Percentiles rank a stretch among this genome's conserved stretches.
These are phyloP conservation scores for Wickerhamomyces queroliae DNA, from an alignment of 805 yeast species.

Conservation along the genomic window DNA sequence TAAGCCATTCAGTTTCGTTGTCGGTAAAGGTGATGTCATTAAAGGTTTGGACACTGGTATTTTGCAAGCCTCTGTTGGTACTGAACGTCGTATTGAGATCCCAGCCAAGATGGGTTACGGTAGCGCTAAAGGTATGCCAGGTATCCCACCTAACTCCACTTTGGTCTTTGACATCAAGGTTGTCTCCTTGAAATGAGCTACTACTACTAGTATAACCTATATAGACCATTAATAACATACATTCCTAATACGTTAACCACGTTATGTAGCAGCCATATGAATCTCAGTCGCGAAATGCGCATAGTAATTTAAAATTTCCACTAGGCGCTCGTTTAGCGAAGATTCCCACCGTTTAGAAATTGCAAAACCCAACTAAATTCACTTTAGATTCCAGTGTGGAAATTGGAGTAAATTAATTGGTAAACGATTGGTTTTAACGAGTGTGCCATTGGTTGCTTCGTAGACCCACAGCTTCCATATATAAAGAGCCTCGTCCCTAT, in stretches of 20 bases:
- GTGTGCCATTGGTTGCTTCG: too few relatives aligned
- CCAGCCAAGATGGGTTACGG: slow-evolving; percentile 98
- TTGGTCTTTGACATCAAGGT: slow-evolving; percentile 94
- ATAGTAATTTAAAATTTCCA: too few relatives aligned
- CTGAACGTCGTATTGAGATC: slow-evolving; percentile 95
- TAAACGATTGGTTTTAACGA: too few relatives aligned
- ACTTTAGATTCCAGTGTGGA: too few relatives aligned
- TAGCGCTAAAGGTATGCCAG: slow-evolving; percentile 86
- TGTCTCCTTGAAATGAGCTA: slow-evolving; percentile 70
- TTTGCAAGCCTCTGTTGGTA: slow-evolving; percentile 97
- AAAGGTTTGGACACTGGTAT: slow-evolving; percentile 99
- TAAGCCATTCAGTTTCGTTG: slow-evolving; percentile 85
- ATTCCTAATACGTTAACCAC: neutral
- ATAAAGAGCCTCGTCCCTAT: too few relatives aligned
- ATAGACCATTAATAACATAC: neutral
- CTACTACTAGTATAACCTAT: neutral
- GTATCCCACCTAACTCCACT: slow-evolving; percentile 96
- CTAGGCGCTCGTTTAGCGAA: too few relatives aligned
- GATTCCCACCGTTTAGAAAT: too few relatives aligned
- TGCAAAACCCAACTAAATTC: too few relatives aligned
- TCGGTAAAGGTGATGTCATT: slow-evolving; percentile 98
- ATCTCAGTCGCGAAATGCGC: too few relatives aligned
- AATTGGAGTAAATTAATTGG: too few relatives aligned
- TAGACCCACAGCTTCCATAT: too few relatives aligned
- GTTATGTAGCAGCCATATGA: too few relatives aligned